These are phyloP conservation scores for Solanum gandarillasii DNA, from an alignment of 257 asterid species.

Conservation along the genomic window DNA sequence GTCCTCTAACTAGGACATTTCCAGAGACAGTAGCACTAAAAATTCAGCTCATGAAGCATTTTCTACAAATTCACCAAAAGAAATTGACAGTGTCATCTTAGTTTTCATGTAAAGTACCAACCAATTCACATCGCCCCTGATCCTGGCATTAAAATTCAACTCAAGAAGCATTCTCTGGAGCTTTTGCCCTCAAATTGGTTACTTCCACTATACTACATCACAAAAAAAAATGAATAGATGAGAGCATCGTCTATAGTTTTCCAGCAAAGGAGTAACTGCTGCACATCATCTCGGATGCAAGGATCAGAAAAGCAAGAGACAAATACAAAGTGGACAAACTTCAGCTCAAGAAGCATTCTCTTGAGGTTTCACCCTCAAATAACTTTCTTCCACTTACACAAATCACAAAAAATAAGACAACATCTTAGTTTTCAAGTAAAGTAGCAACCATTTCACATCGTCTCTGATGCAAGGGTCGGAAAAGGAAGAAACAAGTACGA, in stretches of 20 bases:
- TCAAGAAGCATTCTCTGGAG: neutral
- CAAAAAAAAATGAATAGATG: neutral
- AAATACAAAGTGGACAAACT: neutral
- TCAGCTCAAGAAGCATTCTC: neutral
- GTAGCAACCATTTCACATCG: neutral
- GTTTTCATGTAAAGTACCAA: neutral
- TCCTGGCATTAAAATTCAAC: neutral
- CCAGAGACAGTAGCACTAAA: neutral
- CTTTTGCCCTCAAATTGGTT: neutral
- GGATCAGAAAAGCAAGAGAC: neutral
- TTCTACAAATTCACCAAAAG: neutral
- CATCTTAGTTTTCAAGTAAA: neutral
- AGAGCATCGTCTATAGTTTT: neutral
- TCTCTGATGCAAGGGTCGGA: neutral
- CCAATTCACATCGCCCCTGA: neutral
- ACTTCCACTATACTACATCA: neutral
- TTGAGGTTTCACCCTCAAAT: neutral
- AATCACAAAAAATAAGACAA: neutral
- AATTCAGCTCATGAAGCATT: neutral
- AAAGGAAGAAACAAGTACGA: neutral
- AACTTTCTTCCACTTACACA: neutral
- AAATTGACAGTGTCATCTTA: neutral
- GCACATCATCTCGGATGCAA: neutral
- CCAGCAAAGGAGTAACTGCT: neutral
- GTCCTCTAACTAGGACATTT: neutral